These are phyloP conservation scores for Monosporascus cannonballus DNA, from an alignment of 2,329 filamentous ascomycete genomes.

Conservation along the genomic window DNA sequence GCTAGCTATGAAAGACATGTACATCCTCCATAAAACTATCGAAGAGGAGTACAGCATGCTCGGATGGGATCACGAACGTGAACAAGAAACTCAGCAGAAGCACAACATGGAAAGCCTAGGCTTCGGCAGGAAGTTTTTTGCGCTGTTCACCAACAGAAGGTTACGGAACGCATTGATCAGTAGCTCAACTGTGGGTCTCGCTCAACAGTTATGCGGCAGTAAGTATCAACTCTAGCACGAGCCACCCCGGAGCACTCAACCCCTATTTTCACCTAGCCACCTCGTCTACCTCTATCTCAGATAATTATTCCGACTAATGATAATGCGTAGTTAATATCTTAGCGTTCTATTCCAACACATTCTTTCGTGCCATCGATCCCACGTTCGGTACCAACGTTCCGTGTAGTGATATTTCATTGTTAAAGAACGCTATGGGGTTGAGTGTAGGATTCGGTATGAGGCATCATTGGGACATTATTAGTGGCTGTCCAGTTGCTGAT, in stretches of 20 bases:
- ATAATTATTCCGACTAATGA: background rate
- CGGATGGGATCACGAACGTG: background rate
- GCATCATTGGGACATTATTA: background rate
- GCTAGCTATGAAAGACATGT: slow-evolving; percentile 31
- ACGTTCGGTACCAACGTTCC: background rate
- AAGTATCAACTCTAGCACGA: slow-evolving; percentile 32
- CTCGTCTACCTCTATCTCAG: background rate
- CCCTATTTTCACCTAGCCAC: background rate
- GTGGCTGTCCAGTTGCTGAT: background rate
- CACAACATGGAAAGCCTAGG: background rate
- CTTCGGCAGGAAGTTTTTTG: slow-evolving; percentile 3
- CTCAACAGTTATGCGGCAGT: slow-evolving; percentile 19
- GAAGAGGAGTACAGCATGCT: slow-evolving; percentile 3
- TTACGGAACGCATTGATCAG: slow-evolving; percentile 14
- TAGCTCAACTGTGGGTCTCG: slow-evolving; percentile 13
- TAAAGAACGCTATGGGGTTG: slow-evolving; percentile 15
- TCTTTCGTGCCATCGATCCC: background rate
- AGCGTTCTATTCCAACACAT: slow-evolving; percentile 32
- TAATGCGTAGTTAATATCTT: slow-evolving; percentile 27
- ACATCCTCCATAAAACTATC: slow-evolving; percentile 25
- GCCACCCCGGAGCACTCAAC: slow-evolving; percentile 8
- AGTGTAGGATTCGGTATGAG: slow-evolving; percentile 17
- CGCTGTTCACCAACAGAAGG: slow-evolving; percentile 2
- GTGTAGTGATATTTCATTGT: background rate
- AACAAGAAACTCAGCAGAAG: background rate